Evolutionary conservation across 768 basidiomycete species (phyloP), one percentile per base, ranked within the genome.

Genomic region (Macrocybe gigantea): DNA sequence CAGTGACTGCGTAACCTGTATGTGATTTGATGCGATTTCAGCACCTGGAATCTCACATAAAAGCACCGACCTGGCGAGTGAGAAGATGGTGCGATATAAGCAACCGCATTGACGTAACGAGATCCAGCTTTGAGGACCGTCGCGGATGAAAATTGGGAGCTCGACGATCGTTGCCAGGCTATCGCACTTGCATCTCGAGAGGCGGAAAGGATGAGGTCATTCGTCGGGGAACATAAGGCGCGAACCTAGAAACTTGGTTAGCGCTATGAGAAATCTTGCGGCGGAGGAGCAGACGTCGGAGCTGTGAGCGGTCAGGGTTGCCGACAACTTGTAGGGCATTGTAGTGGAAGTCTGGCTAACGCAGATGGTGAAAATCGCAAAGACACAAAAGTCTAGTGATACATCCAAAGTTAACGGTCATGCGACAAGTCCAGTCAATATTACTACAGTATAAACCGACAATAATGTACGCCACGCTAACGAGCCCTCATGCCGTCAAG

Each of bases 131-230:
- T 75, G 49, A 83, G 69, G 41, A 79, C 71, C 29, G 72, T 67
- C 35, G 71, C 65, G n/a, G 77, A 76, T 5, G 67, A 61, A 61
- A 91, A 90, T 6, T 71, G 58, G 30, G 71, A 64, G 48, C 70
- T 55, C 38, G 77, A 64, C 35, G 73, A 56, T 62, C 80, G 77
- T 47, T 75, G 71, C 95, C 94, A 98, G 31, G 83, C 73, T 62
- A 94, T 90, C 54, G 92, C 88, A 37, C 92, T 90, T 11, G 88
- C 73, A 74, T 97, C 94, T 61, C 94, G 82, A 40, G 94, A 96
- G 51, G 87, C 88, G 14, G 93, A 96, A 52, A 98, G 74, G 53
- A 97, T 71, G 53, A 92, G 75, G 56, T 82, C 72, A 64, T 88
- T 72, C 30, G 80, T 80, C 33, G 92, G 89, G 38, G 89, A 82